Conservation (phyloP, 768 basidiomycete genomes). For the Cystobasidium tubakii region DNA sequence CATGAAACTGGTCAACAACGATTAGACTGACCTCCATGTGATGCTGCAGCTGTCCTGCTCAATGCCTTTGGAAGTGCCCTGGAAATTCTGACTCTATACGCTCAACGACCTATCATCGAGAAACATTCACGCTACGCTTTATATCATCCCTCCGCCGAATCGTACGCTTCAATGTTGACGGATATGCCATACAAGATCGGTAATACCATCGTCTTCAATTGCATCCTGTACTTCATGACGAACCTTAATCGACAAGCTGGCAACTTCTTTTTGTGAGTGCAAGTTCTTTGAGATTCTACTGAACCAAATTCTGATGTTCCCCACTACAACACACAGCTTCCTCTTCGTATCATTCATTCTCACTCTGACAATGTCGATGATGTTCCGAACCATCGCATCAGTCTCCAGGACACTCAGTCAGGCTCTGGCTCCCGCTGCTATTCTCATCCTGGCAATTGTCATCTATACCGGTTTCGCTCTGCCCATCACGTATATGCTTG, state of each 20-base stretch:
- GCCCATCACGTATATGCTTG: slow-evolving; percentile 49
- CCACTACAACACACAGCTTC: too few relatives aligned
- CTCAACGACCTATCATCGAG: slow-evolving; percentile 50
- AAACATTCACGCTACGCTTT: slow-evolving; percentile 53
- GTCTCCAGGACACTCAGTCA: slow-evolving; percentile 22
- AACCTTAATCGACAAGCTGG: slow-evolving; percentile 51
- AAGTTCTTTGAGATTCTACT: too few relatives aligned
- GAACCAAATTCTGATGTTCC: too few relatives aligned
- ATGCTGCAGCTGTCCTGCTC: slow-evolving; percentile 57
- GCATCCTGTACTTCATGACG: slow-evolving; percentile 53
- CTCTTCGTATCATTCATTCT: slow-evolving; percentile 50
- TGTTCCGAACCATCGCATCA: slow-evolving; percentile 48
- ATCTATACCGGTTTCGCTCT: slow-evolving; percentile 51
- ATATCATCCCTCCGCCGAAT: slow-evolving; percentile 52
- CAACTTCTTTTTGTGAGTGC: slow-evolving; percentile 51
- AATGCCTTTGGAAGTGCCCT: slow-evolving; percentile 51
- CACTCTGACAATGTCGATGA: slow-evolving; percentile 50
- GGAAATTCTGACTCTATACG: slow-evolving; percentile 50
- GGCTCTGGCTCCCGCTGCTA: slow-evolving; percentile 46
- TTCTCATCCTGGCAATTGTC: slow-evolving; percentile 51
- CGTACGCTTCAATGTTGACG: slow-evolving; percentile 51
- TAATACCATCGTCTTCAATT: slow-evolving; percentile 48
- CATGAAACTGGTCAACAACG: slow-evolving; percentile 17
- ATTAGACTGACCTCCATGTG: slow-evolving; percentile 5
- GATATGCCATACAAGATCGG: slow-evolving; percentile 49